Base-by-base conservation (phyloP, 768 basidiomycete species). In the Mycena galopus region DNA sequence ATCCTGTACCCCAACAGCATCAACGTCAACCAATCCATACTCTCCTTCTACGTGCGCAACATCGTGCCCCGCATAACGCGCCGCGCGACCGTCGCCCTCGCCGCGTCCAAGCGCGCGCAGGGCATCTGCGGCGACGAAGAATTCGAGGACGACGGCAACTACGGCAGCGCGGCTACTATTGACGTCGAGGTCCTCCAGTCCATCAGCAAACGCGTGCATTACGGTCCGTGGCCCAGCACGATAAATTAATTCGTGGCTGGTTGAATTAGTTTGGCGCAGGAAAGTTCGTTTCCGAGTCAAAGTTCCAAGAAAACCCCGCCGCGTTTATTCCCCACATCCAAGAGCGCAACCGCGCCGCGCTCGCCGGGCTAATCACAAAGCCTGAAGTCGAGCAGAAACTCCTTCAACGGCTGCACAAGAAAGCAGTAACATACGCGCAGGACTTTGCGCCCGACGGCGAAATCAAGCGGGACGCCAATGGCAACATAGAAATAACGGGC, bases 281-380 rank as follows among this genome's bases (percentile, higher is more conserved):
- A 68, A 99, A 98, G 87, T 99, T 99, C 80, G 98, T 99, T 7
- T 96, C 97, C 6, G 98, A 99, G 83, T 94, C 95, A 30, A 99
- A 99, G 81, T 99, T 99, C 85, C 80, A 88, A n/a, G 88, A 90
- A 33, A 86, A 94, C 72, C 97, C 98, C 23, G 86, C 92, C 39
- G 91, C 92, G 12, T 99, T 98, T 82, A 89, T 99, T 67, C 96
- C 97, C 0, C 96, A 97, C 82, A 99, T 99, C 78, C 88, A 88
- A 42, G 88, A 88, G 3, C 92, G 92, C 11, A 93, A 99, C 80
- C 89, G 90, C 21, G 82, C 89, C 47, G 93, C 91, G 10, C 88
- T 99, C 25, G 95, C 94, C 10, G 91, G 83, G 0, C 85, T 99
- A 55, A 98, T 99, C 79, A 97, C 96, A n/a, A 99, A 99, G 81